Base-by-base conservation (phyloP, 495 filamentous ascomycete species). In the Podospora didyma region DNA sequence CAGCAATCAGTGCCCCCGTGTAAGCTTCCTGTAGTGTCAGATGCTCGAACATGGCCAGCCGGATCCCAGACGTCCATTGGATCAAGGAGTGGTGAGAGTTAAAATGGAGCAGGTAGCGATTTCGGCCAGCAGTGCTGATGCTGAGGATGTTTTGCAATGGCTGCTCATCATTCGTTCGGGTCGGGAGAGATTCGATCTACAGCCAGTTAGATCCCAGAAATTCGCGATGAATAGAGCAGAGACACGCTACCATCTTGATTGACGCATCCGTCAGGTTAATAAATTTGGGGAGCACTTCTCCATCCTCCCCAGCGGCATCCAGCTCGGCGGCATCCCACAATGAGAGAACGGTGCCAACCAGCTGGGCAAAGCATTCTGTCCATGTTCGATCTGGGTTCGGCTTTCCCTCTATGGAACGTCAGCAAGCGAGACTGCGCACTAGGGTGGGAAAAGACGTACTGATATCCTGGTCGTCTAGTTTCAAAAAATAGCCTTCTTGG, bases 231-330 rank as follows among this genome's bases (percentile, higher is more conserved):
- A n/a, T n/a, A n/a, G n/a, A 21, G 2, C 3, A 21, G 9, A 14
- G 16, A 24, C 10, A 53, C 19, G 31, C 14, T 78, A 96, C 94
- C 93, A 96, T 96, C 67, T 93, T 96, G 64, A 99, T 89, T 1
- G 93, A 96, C 12, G 92, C 92, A 81, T 99, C 94, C 2, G 94
- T 92, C 59, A 99, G 77, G 70, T 99, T 99, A 66, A 99, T 88
- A 70, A 96, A 99, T 47, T 90, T 97, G 20, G 94, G 92, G 19
- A 95, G 77, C 35, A 97, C 89, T 62, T 96, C 90, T 34, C 85
- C 84, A 56, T 93, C 84, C 44, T 87, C 83, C 17, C 85, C 90
- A 14, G 90, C 91, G 42, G 86, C 86, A 79, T 97, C 94, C 66
- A 99, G 79, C 71, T 92, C 91, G 58, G 88, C 84, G 19, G 93